These are phyloP conservation scores for Arachnomyces sp. DNA, from an alignment of 2,329 filamentous ascomycete genomes.

Conservation along the genomic window DNA sequence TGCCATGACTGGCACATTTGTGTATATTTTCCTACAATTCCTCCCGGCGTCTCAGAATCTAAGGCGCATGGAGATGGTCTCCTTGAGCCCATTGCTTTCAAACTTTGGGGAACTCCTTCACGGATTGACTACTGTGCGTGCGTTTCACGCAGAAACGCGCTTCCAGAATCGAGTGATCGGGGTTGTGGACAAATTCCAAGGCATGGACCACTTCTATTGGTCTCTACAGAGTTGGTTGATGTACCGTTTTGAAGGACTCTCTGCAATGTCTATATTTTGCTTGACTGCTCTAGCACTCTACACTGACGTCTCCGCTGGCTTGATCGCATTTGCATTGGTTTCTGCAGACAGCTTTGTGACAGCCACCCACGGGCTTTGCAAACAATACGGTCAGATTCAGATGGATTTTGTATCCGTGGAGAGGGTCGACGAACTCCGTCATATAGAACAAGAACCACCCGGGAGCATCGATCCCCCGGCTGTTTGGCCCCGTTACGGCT, in stretches of 20 bases:
- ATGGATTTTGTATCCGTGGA: slow-evolving; percentile 91
- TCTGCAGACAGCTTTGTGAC: slow-evolving; percentile 58
- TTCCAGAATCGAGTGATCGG: slow-evolving; percentile 74
- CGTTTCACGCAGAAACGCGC: slow-evolving; percentile 67
- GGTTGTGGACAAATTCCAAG: slow-evolving; percentile 82
- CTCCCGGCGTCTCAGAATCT: slow-evolving; percentile 77
- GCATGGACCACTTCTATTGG: slow-evolving; percentile 96
- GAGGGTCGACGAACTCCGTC: slow-evolving; percentile 71
- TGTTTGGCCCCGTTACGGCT: slow-evolving; percentile 65
- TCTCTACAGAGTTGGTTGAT: slow-evolving; percentile 77
- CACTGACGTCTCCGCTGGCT: slow-evolving; percentile 65
- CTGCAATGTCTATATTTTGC: slow-evolving; percentile 64
- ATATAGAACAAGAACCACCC: slow-evolving; percentile 65
- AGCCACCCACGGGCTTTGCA: slow-evolving; percentile 66
- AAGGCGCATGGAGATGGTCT: slow-evolving; percentile 80
- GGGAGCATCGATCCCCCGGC: slow-evolving; percentile 64
- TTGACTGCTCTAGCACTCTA: slow-evolving; percentile 69
- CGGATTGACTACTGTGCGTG: slow-evolving; percentile 77
- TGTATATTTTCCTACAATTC: slow-evolving; percentile 68
- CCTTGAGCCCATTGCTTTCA: slow-evolving; percentile 78
- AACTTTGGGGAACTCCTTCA: slow-evolving; percentile 86
- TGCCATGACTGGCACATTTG: slow-evolving; percentile 59
- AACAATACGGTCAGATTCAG: slow-evolving; percentile 74
- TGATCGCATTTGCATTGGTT: slow-evolving; percentile 76
- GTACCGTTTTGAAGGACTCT: slow-evolving; percentile 67